A percentile compares a stretch with the other conserved stretches of the same genome.
These are phyloP conservation scores for Schizosaccharomyces japonicus DNA, from an alignment of 805 yeast genomes.

Conservation along the genomic window DNA sequence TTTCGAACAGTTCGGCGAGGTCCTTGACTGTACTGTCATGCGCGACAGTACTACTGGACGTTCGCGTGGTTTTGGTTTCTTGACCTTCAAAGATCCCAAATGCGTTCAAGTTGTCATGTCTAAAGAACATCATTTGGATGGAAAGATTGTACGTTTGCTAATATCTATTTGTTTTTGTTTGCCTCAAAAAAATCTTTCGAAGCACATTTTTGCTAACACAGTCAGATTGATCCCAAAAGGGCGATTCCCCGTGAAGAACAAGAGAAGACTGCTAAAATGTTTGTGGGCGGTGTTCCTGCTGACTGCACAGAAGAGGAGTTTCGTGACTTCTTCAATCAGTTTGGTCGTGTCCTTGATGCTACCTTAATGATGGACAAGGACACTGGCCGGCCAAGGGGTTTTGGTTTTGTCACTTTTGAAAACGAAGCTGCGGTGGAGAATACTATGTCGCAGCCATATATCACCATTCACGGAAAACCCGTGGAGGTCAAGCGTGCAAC, in stretches of 20 bases:
- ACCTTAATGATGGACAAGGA: constrained; percentile 94
- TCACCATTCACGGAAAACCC: constrained; percentile 56
- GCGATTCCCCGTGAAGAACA: constrained; percentile 96
- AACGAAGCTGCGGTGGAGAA: constrained; percentile 82
- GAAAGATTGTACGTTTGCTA: constrained; percentile 33
- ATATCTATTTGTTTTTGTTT: not conserved
- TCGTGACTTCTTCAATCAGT: constrained; percentile 60
- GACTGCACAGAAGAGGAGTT: constrained; percentile 82
- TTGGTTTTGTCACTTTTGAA: constrained; percentile 89
- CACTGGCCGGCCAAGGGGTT: constrained; percentile 89
- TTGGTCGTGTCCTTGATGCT: constrained; percentile 81
- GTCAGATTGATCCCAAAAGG: constrained; percentile 69
- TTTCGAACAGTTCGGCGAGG: constrained; percentile 72
- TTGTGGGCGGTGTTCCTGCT: constrained; percentile 90
- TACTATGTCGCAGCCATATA: constrained; percentile 58
- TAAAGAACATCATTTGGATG: constrained; percentile 74
- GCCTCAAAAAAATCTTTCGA: not conserved
- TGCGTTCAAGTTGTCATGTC: constrained; percentile 71
- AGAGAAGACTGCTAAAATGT: constrained; percentile 85
- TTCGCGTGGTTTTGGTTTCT: constrained; percentile 81
- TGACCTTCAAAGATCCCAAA: constrained; percentile 59
- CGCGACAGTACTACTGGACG: constrained; percentile 65
- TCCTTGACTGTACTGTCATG: constrained; percentile 75
- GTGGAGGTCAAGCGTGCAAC: constrained; percentile 23
- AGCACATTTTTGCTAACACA: not conserved